Base-by-base conservation (phyloP, 2,329 filamentous ascomycete species). In the Daldinia sp. region DNA sequence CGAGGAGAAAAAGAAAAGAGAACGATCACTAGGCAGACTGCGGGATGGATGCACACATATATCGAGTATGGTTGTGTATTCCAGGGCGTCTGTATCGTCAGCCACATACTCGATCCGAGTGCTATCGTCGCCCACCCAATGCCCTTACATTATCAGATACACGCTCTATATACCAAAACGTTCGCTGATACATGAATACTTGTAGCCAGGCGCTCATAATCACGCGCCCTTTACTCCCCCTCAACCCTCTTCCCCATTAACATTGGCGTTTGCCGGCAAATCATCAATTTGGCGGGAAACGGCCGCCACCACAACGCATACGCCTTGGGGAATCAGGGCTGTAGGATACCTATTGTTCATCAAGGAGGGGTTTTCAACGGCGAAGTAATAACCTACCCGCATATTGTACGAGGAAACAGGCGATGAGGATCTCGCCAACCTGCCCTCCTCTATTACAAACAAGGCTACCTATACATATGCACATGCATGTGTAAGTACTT, bases 221-320 rank as follows among this genome's bases (percentile, higher is more conserved):
- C 15, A 30, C 25, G 27, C 27, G 15, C 17, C 10, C n/a, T 27
- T 17, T 41, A 8, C 35, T 49, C 39, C 11, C 34, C 35, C 17
- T 39, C 30, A 25, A 48, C 13, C 23, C 23, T 25, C 48, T 8
- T 45, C 48, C 29, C 47, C 56, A n/a, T 47, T 23, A 37, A 52
- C 43, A 43, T 21, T 51, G 34, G 43, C 32, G 43, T 27, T 43
- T 48, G n/a, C 30, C 45, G 27, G 45, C 27, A 48, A n/a, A 32
- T 48, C n/a, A 48, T 5, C 27, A 8, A 30, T 15, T 30, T 45
- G 27, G 49, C 32, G 49, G 47, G 43, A 54, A 58, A 60, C 57
- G 57, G 57, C 34, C 41, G 45, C 34, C 32, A 51, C 56, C 48
- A 47, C 45, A 29, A 45, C 35, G 13, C 27, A 11, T 39, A 27